Base-by-base conservation (phyloP, 2,329 filamentous ascomycete species). In the Beauveria sp. region DNA sequence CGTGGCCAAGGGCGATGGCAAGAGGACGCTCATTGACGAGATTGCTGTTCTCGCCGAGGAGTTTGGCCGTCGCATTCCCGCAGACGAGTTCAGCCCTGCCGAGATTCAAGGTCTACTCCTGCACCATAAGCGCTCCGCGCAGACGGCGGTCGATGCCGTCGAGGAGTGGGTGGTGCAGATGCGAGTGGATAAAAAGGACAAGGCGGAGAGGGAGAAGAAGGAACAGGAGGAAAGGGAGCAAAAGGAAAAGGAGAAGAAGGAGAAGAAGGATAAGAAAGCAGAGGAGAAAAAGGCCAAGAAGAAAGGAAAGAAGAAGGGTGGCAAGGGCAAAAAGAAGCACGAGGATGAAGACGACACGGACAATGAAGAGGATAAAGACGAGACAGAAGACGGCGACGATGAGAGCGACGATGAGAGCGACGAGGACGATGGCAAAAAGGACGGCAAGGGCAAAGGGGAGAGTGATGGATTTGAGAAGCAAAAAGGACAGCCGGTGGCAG, bases 81-180 rank as follows among this genome's bases (percentile, higher is more conserved):
- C 75, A 30, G 73, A 78, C 49, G 78, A 84, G 68, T 86, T 86
- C 67, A 83, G 80, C 58, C 84, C 83, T 0, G 84, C 84, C 6
- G 83, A 86, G 71, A 77, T 86, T 5, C 84, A 86, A 68, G 84
- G 84, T 5, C 79, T 79, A 60, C 74, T 86, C 54, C 74, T 86
- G 63, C 79, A 78, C 67, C 73, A 85, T 67, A 86, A 86, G 75
- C 77, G 78, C 10, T 72, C 77, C 60, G 79, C 83, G 0, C 73
- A 77, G 42, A 75, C 70, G 0, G 84, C 80, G 0, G 73, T 86
- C 4, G 76, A 73, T 8, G 74, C 72, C 3, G 73, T 77, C 0
- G 78, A 77, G 14, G 72, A 74, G 10, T 86, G 84, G 78, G 74
- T 85, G 0, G 69, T 73, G 28, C 76, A 78, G 61, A 79, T 77